These are phyloP conservation scores for Diaporthe amygdali DNA, from an alignment of 2,329 filamentous ascomycete species.

Conservation along the genomic window DNA sequence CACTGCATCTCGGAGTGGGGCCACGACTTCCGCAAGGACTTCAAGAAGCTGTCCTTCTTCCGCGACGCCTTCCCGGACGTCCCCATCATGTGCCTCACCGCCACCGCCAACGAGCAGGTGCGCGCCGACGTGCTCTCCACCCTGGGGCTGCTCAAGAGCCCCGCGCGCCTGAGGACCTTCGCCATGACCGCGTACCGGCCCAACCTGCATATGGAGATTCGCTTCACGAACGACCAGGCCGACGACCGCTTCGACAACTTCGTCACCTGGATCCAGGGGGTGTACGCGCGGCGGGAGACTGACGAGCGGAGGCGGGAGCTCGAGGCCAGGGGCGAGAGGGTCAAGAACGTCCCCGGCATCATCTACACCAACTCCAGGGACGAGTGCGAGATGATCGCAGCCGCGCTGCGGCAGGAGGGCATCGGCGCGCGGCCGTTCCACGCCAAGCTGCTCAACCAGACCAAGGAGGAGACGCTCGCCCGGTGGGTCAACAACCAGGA, in stretches of 20 bases:
- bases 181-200: slow-evolving; percentile 82
- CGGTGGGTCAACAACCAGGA: slow-evolving; percentile 75
- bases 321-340: slow-evolving; percentile 54
- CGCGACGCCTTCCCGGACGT: slow-evolving; percentile 80
- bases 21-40: slow-evolving; percentile 93
- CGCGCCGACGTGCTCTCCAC: slow-evolving; percentile 82
- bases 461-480: slow-evolving; percentile 73
- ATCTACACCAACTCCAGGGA: slow-evolving; percentile 79
- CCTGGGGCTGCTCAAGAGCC: slow-evolving; percentile 67
- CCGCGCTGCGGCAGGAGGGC: slow-evolving; percentile 68
- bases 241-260: slow-evolving; percentile 77
- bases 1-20: slow-evolving; percentile 99
- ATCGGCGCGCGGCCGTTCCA: slow-evolving; percentile 79
- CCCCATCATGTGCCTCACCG: slow-evolving; percentile 90
- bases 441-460: slow-evolving; percentile 68
- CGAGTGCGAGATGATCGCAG: slow-evolving; percentile 75
- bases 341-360: slow-evolving; percentile 74
- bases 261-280: slow-evolving; percentile 74
- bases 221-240: slow-evolving; percentile 79
- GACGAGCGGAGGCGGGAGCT: slow-evolving; percentile 66
- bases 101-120: slow-evolving; percentile 83
- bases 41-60: slow-evolving; percentile 88
- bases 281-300: slow-evolving; percentile 71
- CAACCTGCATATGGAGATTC: slow-evolving; percentile 90
- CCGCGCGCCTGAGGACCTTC: slow-evolving; percentile 72